Evolutionary conservation across 2,329 filamentous ascomycete species (phyloP), one percentile per base, ranked within the genome.

Genomic region (Beauveria brongniartii): DNA sequence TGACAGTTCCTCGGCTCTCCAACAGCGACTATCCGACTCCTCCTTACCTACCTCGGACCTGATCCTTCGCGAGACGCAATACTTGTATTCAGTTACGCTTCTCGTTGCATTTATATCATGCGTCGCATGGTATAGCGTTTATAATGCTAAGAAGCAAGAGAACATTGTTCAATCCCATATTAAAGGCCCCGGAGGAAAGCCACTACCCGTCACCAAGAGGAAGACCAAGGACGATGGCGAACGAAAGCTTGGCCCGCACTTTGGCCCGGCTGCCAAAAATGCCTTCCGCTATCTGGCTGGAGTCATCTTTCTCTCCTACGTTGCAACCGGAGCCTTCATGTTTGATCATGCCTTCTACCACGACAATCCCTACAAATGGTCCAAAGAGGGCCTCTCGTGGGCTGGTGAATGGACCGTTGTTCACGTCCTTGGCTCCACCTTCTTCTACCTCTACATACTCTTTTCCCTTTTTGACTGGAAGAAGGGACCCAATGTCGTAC

Each of bases 111-210:
- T 85, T 67, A 73, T 84, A 63, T 64, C 76, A 44, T 72, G 79
- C 59, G 78, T 80, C 50, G 79, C 78, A 40, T 75, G 78, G 63
- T 79, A 83, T 70, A 83, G 80, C 68, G 75, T 84, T 47, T 72
- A 79, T 69, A 78, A 76, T 61, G 77, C 80, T 34, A 78, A 77
- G 65, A 80, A 76, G 58, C 76, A 78, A 61, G 80, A 81, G 43
- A 75, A 79, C 64, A 69, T 77, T 41, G 70, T 77, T 24, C 72
- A 73, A 57, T 81, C 79, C 24, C 78, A 73, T 37, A 74, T 83
- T 65, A 86, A 81, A 58, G 92, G 92, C n/a, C 92, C 92, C 1
- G 92, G 91, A 61, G 93, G 92, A 66, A 92, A 95, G 72, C 91
- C 91, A 40, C 78, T 97, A 59, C 92, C 91, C n/a, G 71, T 79